Evolutionary conservation across 768 basidiomycete species (phyloP).

Genomic region (Asterophora parasitica): DNA sequence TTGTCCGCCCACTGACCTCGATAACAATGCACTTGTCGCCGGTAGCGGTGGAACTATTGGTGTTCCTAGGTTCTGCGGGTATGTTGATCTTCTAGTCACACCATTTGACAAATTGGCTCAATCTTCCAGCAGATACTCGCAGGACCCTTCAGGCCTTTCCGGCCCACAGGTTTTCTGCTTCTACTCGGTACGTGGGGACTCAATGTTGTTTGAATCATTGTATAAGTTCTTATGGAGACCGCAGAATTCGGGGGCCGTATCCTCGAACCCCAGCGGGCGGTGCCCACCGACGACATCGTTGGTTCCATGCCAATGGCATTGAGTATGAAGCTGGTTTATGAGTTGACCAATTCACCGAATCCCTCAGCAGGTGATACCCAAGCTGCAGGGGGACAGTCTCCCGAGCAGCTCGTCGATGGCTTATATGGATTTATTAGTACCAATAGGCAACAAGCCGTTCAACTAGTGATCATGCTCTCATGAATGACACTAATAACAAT

Average conservation of each 20-base stretch:
- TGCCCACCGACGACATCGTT: conserved; percentile 1
- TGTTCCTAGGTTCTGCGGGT: conserved; percentile 13
- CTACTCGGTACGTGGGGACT: background rate
- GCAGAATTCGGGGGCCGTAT: conserved; percentile 7
- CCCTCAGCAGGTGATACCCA: too few relatives aligned
- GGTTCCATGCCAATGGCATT: conserved; percentile 2
- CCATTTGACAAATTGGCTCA: background rate
- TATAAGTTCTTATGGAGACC: background rate
- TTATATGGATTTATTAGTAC: too few relatives aligned
- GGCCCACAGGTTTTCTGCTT: conserved; percentile 1
- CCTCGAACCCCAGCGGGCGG: too few relatives aligned
- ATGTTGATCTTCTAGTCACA: background rate
- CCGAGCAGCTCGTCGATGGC: too few relatives aligned
- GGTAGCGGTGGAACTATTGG: conserved; percentile 10
- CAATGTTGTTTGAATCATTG: background rate
- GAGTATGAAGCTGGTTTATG: background rate
- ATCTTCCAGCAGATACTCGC: too few relatives aligned
- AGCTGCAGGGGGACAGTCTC: too few relatives aligned
- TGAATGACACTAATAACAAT: too few relatives aligned
- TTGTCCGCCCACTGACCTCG: conserved; percentile 11
- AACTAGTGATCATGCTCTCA: too few relatives aligned
- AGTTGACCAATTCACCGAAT: too few relatives aligned
- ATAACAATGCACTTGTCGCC: conserved; percentile 3
- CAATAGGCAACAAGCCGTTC: too few relatives aligned
- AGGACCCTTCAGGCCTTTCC: background rate